These are phyloP conservation scores for Alternaria incomplexa DNA, from an alignment of 2,329 filamentous ascomycete genomes.

Conservation along the genomic window DNA sequence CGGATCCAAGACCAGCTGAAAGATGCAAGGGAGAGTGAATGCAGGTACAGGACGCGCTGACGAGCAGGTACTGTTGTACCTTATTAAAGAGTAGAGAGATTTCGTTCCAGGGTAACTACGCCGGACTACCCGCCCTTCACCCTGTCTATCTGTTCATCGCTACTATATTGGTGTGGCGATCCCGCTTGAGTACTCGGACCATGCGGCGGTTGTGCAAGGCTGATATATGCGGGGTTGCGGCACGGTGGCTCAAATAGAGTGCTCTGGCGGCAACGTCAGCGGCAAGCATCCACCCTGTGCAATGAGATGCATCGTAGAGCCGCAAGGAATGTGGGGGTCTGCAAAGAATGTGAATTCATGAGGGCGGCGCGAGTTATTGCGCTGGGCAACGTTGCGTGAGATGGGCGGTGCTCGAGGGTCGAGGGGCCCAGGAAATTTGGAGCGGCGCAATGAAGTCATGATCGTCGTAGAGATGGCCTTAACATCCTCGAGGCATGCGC, in stretches of 20 bases:
- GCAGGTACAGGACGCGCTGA: neutral
- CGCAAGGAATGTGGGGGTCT: neutral
- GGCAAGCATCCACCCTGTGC: slow-evolving; percentile 3
- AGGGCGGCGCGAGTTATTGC: neutral
- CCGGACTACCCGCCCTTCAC: neutral
- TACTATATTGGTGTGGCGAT: slow-evolving; percentile 8
- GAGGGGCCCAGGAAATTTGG: neutral
- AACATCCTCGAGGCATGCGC: neutral
- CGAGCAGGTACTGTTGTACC: neutral
- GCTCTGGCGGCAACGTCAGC: neutral
- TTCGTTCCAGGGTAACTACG: neutral
- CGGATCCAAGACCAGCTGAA: neutral
- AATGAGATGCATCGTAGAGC: slow-evolving; percentile 3
- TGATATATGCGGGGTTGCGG: slow-evolving; percentile 16
- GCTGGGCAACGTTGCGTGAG: neutral
- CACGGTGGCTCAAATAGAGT: slow-evolving; percentile 12
- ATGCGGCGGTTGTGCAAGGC: slow-evolving; percentile 2
- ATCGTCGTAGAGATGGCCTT: neutral
- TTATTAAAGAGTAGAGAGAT: neutral
- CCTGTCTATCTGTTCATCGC: neutral
- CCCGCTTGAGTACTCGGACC: neutral
- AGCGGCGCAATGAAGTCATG: neutral
- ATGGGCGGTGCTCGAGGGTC: neutral
- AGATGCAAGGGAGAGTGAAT: neutral
- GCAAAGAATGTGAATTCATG: too few relatives aligned